Evolutionary conservation across 495 filamentous ascomycete genomes (phyloP), one percentile per base, ranked within the genome.

Genomic region (Trichoderma asperelloides): DNA sequence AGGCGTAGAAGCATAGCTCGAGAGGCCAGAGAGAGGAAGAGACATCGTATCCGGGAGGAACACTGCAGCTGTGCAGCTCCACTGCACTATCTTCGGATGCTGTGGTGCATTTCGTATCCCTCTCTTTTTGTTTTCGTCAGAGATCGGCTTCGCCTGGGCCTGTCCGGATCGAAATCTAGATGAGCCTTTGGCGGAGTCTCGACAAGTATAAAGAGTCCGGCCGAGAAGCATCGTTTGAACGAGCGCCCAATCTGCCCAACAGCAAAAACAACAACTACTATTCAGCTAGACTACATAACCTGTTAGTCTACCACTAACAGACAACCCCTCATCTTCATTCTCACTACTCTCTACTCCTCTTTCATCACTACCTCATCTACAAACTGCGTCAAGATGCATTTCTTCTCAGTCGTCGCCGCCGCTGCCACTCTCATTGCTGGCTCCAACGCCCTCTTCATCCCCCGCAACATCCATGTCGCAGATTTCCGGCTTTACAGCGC

Each of bases 21-120:
- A 28, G 11, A 25, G 21, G n/a, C 2, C 2, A 25, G 49, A 12
- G 18, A 16, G 45, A 49, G 18, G 3, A 28, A 60, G 23, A 60
- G 15, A 60, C 55, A 60, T 60, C 55, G 55, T 60, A 60, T 60
- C 55, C 55, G 55, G 55, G 55, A 60, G 55, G 55, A 60, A 60
- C 55, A 60, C 55, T 60, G 55, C 55, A 60, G 55, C 55, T 60
- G 55, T 25, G 27, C 27, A 21, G 49, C 55, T 60, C 55, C 55
- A 60, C 55, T 28, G 55, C 55, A 60, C 55, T 60, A 60, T 60
- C 16, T 47, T 60, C 25, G 23, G 25, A 30, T 60, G 55, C 25
- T 11, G 55, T 60, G 8, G 55, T 28, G 55, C 55, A 33, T 60
- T 60, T 60, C 25, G 55, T 60, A 28, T 30, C 55, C 11, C 55